Conservation (phyloP, 208 protist genomes). For the Leishmania amazonensis region DNA sequence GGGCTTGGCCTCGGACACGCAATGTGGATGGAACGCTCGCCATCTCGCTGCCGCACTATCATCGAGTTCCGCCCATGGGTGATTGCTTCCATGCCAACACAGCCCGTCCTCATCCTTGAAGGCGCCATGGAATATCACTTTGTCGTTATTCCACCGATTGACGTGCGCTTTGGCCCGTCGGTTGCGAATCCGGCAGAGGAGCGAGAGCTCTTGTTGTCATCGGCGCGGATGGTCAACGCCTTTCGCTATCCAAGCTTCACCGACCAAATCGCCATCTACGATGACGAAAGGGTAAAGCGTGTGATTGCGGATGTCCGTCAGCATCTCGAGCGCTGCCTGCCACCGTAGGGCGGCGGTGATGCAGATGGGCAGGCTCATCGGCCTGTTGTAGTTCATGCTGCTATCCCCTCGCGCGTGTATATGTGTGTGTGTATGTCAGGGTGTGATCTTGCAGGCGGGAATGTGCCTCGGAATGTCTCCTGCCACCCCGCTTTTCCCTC, state of each 20-base stretch:
- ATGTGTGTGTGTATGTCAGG: neutral
- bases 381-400: conserved; percentile 6
- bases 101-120: conserved; percentile 26
- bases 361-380: neutral
- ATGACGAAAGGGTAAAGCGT: conserved; percentile 19
- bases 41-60: conserved; percentile 33
- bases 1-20: conserved; percentile 53
- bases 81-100: conserved; percentile 24
- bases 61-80: conserved; percentile 60
- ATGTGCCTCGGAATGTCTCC: neutral
- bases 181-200: conserved; percentile 27
- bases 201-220: conserved; percentile 23
- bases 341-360: conserved; percentile 4
- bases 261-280: conserved; percentile 38
- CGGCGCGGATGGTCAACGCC: conserved; percentile 19
- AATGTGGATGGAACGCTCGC: conserved; percentile 55
- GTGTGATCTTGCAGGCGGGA: neutral
- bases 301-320: conserved; percentile 18
- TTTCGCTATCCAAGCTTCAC: conserved; percentile 34
- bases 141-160: conserved; percentile 20
- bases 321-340: conserved; percentile 27
- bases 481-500: neutral
- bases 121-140: conserved; percentile 33
- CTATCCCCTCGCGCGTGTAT: neutral
- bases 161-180: conserved; percentile 34